Percentiles rank a stretch among this genome's conserved stretches.
phyloP scores from a whole-genome alignment of 257 asterid genomes.

The Solanum appendiculatum region DNA sequence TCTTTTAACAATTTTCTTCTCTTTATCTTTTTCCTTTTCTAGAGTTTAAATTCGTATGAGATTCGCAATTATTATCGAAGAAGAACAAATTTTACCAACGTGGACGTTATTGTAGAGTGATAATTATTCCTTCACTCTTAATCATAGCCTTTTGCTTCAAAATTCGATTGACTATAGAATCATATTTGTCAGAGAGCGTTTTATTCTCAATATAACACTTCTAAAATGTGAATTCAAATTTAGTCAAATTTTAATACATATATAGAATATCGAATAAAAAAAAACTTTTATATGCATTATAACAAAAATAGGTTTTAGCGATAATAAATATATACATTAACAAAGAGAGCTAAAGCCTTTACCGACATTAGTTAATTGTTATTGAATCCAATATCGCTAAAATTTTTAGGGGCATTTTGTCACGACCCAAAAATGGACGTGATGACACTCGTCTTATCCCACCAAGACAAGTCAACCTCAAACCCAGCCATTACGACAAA shows the following conservation, averaged over 20 bases:
- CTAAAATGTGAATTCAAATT: accelerated
- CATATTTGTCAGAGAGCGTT: neutral
- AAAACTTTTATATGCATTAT: too few relatives aligned
- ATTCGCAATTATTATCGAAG: neutral
- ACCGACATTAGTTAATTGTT: too few relatives aligned
- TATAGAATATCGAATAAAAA: neutral
- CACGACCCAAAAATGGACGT: too few relatives aligned
- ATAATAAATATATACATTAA: too few relatives aligned
- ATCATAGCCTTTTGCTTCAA: accelerated
- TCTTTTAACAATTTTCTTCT: neutral
- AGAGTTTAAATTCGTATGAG: neutral
- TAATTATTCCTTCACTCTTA: neutral
- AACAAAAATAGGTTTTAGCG: too few relatives aligned
- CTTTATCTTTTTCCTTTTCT: neutral
- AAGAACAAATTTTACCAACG: neutral
- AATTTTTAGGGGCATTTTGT: too few relatives aligned
- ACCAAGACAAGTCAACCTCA: too few relatives aligned
- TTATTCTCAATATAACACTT: neutral
- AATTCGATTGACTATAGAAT: accelerated
- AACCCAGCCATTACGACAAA: too few relatives aligned
- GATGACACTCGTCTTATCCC: too few relatives aligned
- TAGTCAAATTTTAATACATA: neutral
- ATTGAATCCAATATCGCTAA: too few relatives aligned
- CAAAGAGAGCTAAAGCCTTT: too few relatives aligned
- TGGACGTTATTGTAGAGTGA: neutral